Percentiles rank a stretch among this genome's conserved stretches.
These are phyloP conservation scores for Ophiocordyceps robertsii DNA, from an alignment of 2,329 filamentous ascomycete genomes.

Conservation along the genomic window DNA sequence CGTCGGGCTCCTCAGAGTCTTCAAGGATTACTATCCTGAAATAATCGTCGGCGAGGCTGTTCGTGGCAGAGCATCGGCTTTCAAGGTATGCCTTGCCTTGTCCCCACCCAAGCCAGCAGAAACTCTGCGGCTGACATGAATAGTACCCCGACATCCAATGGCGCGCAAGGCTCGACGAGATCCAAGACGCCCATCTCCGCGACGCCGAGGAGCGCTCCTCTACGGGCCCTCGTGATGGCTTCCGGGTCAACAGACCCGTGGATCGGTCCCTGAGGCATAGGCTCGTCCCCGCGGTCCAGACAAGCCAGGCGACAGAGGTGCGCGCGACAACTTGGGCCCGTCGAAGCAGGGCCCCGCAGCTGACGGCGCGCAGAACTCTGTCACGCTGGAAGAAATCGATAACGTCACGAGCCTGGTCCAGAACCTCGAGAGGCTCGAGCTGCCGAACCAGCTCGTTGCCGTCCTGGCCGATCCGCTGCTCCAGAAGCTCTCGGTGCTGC, in stretches of 20 bases:
- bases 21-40: slow-evolving; percentile 83
- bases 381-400: slow-evolving; percentile 68
- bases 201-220: slow-evolving; percentile 23
- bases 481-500: slow-evolving; percentile 61
- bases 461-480: slow-evolving; percentile 63
- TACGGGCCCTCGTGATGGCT: slow-evolving; percentile 31
- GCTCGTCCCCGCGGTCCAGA: slow-evolving; percentile 56
- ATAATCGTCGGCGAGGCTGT: slow-evolving; percentile 64
- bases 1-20: slow-evolving; percentile 64
- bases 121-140: slow-evolving; percentile 4
- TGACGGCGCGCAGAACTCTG: slow-evolving; percentile 31
- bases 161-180: slow-evolving; percentile 51
- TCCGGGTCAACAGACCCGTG: slow-evolving; percentile 45
- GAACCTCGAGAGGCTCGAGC: slow-evolving; percentile 63
- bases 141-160: slow-evolving; percentile 67
- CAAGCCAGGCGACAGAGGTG: slow-evolving; percentile 57
- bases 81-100: slow-evolving; percentile 33
- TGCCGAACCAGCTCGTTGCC: slow-evolving; percentile 71
- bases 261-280: slow-evolving; percentile 16
- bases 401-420: slow-evolving; percentile 55
- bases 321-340: slow-evolving; percentile 6
- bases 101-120: neutral
- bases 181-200: slow-evolving; percentile 46
- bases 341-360: neutral
- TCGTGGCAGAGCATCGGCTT: slow-evolving; percentile 45